A percentile compares a stretch with the other conserved stretches of the same genome.
Evolutionary conservation across 2,329 filamentous ascomycete species (phyloP).

Genomic region (Xylaria multiplex): DNA sequence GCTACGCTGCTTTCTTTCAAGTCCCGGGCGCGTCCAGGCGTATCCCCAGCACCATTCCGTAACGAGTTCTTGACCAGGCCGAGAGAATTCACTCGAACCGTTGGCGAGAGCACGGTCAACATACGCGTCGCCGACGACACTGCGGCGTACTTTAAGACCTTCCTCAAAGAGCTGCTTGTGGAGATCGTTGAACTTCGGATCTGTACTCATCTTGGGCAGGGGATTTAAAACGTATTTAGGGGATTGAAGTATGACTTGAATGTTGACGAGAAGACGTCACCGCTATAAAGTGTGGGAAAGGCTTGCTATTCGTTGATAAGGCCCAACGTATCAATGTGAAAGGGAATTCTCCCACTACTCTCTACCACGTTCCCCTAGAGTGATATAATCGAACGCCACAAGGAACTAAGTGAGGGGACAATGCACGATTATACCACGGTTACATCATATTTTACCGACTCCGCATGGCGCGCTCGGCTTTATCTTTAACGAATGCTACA

Average conservation of each 20-base stretch:
- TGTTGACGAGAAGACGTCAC: neutral
- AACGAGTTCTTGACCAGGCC: conserved; percentile 69
- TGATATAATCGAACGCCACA: neutral
- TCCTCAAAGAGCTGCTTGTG: conserved; percentile 69
- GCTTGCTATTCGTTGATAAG: conserved; percentile 1
- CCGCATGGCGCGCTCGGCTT: conserved; percentile 19
- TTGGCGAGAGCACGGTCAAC: conserved; percentile 67
- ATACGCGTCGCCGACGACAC: conserved; percentile 69
- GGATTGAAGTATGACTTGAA: neutral
- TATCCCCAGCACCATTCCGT: conserved; percentile 73
- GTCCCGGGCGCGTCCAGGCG: conserved; percentile 70
- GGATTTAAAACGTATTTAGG: neutral
- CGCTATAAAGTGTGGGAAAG: neutral
- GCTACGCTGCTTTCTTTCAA: conserved; percentile 68
- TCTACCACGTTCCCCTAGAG: neutral
- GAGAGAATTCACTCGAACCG: conserved; percentile 67
- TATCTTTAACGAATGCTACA: conserved; percentile 16
- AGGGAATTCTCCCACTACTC: neutral
- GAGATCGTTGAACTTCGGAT: conserved; percentile 46
- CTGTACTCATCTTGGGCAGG: conserved; percentile 36
- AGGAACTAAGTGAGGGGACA: conserved; percentile 17
- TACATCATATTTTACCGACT: conserved; percentile 26
- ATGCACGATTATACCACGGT: conserved; percentile 13
- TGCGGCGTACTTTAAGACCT: conserved; percentile 68
- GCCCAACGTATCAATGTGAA: neutral